Percentiles rank a stretch among this genome's conserved stretches.
Evolutionary conservation across 2,329 filamentous ascomycete species (phyloP).

Genomic region (Colletotrichum sp.): DNA sequence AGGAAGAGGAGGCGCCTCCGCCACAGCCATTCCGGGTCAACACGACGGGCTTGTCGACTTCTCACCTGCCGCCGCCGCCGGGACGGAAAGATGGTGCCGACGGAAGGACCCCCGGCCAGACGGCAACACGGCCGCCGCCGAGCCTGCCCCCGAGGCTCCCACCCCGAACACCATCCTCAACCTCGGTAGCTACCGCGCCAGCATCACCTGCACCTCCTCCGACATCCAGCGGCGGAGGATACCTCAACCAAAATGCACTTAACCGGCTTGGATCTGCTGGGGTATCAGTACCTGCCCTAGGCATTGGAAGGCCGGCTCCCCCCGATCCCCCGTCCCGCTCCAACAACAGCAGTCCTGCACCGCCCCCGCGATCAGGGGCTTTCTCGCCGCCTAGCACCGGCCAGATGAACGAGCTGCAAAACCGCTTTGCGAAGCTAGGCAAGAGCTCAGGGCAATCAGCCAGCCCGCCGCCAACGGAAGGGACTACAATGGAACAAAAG

Average conservation of each 20-base stretch:
- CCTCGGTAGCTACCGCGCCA: slow-evolving; percentile 19
- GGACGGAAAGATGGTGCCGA: slow-evolving; percentile 51
- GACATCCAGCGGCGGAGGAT: slow-evolving; percentile 28
- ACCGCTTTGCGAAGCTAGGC: slow-evolving; percentile 65
- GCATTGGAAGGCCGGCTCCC: slow-evolving; percentile 60
- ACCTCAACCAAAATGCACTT: slow-evolving; percentile 62
- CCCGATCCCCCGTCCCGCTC: slow-evolving; percentile 24
- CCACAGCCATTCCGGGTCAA: slow-evolving; percentile 72
- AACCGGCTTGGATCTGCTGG: slow-evolving; percentile 74
- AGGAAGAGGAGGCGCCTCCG: slow-evolving; percentile 47
- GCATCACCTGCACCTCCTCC: slow-evolving; percentile 50
- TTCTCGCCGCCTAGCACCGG: slow-evolving; percentile 24
- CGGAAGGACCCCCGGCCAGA: slow-evolving; percentile 30
- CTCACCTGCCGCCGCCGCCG: slow-evolving; percentile 75
- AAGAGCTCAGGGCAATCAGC: slow-evolving; percentile 35
- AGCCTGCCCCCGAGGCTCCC: slow-evolving; percentile 74
- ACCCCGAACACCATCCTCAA: slow-evolving; percentile 47
- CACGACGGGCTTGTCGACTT: slow-evolving; percentile 73
- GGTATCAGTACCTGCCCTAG: slow-evolving; percentile 78
- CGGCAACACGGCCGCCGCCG: slow-evolving; percentile 47
- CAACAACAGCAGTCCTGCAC: slow-evolving; percentile 31
- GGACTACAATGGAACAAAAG: slow-evolving; percentile 69
- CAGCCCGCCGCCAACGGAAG: slow-evolving; percentile 41
- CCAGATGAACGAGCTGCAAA: slow-evolving; percentile 71
- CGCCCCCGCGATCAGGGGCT: slow-evolving; percentile 28